phyloP scores from a whole-genome alignment of 345 rosid genomes.

The Aquilaria yunnanensis region DNA sequence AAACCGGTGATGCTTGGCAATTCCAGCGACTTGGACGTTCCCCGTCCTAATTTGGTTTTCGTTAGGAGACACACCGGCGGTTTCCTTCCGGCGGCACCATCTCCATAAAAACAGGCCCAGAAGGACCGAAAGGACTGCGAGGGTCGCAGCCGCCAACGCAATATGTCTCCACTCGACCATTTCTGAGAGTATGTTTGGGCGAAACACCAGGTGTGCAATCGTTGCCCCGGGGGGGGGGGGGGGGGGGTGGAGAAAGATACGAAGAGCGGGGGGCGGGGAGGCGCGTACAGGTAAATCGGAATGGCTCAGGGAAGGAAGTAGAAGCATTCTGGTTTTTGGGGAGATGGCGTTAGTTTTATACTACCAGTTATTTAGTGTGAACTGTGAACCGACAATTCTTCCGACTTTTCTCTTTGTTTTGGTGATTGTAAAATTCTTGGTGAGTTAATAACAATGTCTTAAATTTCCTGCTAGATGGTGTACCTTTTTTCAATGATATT shows the following conservation, averaged over 20 bases:
- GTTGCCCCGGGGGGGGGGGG: neutral
- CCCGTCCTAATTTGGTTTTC: constrained; percentile 10
- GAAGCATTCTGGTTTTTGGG: constrained; percentile 1
- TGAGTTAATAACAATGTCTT: too few relatives aligned
- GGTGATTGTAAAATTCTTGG: too few relatives aligned
- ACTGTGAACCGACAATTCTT: constrained; percentile 24
- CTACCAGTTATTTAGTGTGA: constrained; percentile 10
- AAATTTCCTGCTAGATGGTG: too few relatives aligned
- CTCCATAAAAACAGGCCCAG: constrained; percentile 36
- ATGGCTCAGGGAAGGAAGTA: constrained; percentile 38
- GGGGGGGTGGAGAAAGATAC: neutral
- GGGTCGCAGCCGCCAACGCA: constrained; percentile 24
- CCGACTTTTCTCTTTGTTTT: too few relatives aligned
- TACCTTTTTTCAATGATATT: too few relatives aligned
- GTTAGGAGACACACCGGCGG: constrained; percentile 12
- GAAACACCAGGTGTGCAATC: neutral
- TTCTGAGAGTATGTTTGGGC: constrained; percentile 12
- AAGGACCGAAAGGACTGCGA: constrained; percentile 19
- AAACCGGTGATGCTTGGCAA: constrained; percentile 36
- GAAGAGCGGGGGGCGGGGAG: constrained; percentile 8
- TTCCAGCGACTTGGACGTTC: constrained; percentile 45
- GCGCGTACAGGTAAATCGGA: constrained; percentile 33
- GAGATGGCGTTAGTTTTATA: constrained; percentile 2
- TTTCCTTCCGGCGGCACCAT: constrained; percentile 25
- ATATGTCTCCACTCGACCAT: constrained; percentile 38